phyloP scores from a whole-genome alignment of 2,329 filamentous ascomycete species.

The Diplocarpon rosae region DNA sequence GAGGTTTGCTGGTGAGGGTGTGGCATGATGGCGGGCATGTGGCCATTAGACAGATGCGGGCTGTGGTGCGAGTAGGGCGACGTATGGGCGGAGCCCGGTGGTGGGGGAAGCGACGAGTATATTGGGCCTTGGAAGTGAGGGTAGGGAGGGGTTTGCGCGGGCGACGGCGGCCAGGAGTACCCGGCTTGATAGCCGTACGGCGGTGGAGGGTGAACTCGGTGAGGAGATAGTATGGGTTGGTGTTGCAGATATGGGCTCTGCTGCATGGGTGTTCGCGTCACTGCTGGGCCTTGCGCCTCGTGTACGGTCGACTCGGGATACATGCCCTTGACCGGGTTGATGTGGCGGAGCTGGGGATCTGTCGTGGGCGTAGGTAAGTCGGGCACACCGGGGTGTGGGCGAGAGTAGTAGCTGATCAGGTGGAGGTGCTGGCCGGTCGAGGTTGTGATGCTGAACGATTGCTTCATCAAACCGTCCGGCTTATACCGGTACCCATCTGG shows the following conservation, averaged over 20 bases:
- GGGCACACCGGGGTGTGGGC: constrained; percentile 60
- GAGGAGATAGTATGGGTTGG: constrained; percentile 30
- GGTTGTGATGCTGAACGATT: constrained; percentile 98
- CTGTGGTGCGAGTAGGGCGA: constrained; percentile 25
- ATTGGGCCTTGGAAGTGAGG: constrained; percentile 29
- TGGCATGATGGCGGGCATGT: constrained; percentile 10
- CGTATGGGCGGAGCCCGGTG: constrained; percentile 22
- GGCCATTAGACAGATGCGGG: constrained; percentile 17
- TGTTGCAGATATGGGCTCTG: constrained; percentile 35
- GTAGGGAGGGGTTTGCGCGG: constrained; percentile 42
- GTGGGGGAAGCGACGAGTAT: constrained; percentile 28
- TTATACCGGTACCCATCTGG: constrained; percentile 92
- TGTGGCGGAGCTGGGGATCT: constrained; percentile 69
- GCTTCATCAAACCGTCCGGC: constrained; percentile 96
- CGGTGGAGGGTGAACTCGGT: constrained; percentile 28
- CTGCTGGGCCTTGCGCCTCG: constrained; percentile 70
- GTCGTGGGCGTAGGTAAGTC: constrained; percentile 72
- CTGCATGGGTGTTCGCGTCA: constrained; percentile 64
- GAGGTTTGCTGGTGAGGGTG: constrained; percentile 19
- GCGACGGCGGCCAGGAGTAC: constrained; percentile 45
- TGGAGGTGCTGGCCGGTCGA: constrained; percentile 84
- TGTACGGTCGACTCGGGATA: constrained; percentile 94
- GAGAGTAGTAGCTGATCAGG: constrained; percentile 92
- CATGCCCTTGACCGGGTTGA: constrained; percentile 84
- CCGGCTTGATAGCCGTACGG: constrained; percentile 30